Base-by-base conservation (phyloP, 2,329 filamentous ascomycete species). In the Arthroderma sp. region DNA sequence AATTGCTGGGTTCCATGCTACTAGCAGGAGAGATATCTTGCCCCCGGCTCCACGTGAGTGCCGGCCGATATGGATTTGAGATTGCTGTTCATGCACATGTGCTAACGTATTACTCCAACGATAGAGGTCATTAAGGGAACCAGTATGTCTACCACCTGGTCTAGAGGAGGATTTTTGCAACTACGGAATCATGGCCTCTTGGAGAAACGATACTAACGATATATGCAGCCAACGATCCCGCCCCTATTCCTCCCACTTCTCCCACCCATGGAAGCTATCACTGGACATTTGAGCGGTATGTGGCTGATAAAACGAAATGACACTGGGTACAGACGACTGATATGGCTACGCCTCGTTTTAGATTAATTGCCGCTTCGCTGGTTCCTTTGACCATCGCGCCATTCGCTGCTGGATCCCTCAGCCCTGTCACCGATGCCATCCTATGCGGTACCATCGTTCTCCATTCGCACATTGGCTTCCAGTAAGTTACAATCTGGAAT, bases 391-490 rank as follows among this genome's bases (percentile, higher is more conserved):
- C 83, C 51, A 73, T 96, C 53, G 82, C 87, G 34, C 91, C 91
- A 51, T 98, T 98, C 68, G 88, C 88, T 49, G 81, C 85, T 49
- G 88, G 88, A 59, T 85, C 85, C 34, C 74, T 96, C 53, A 94
- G 94, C 77, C 91, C 91, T 42, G 73, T 83, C 52, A 76, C 83
- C 58, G 91, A 98, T 64, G 87, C 88, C 50, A 68, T 88, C 53
- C 78, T 98, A 52, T 89, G 86, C 70, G 81, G 79, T 50, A 70
- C 83, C 41, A 68, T 95, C 54, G 78, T 98, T 52, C 73, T 96
- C 56, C 91, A 98, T 77, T 91, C 86, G 47, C 89, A 96, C 72
- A 83, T 94, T 61, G 91, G 91, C 58, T 93, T 98, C 71, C 80
- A 94, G 76, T 81, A 72, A 46, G 74, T 64, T 43, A 40, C 33